Percentiles rank a stretch among this genome's conserved stretches.
These are phyloP conservation scores for Vaccinium corymbosum DNA, from an alignment of 148 eudicot genomes.

Conservation along the genomic window DNA sequence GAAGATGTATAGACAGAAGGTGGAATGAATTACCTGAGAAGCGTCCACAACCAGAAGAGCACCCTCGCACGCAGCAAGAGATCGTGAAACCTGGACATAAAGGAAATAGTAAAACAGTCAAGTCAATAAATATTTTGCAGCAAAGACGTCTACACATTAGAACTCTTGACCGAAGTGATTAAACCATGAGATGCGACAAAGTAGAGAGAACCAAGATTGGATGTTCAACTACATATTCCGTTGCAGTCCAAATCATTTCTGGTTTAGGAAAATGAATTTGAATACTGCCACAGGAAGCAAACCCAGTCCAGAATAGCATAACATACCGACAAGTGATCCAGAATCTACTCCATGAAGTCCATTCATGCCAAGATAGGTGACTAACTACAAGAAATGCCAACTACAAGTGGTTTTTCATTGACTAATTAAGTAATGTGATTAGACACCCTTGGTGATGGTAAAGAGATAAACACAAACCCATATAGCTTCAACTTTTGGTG, in stretches of 20 bases:
- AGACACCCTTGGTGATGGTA: not conserved
- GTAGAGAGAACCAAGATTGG: not conserved
- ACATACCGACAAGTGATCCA: not conserved
- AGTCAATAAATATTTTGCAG: not conserved
- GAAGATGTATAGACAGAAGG: constrained; percentile 5
- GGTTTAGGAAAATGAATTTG: not conserved
- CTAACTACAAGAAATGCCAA: not conserved
- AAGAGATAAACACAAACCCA: not conserved
- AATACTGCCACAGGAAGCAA: not conserved
- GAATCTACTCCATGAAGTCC: not conserved
- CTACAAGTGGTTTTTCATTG: not conserved
- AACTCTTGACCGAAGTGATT: not conserved
- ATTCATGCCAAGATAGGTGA: not conserved
- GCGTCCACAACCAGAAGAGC: constrained; percentile 97
- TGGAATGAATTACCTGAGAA: constrained; percentile 52
- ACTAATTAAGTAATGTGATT: not conserved
- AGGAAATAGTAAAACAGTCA: not conserved
- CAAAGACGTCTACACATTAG: constrained; percentile 1
- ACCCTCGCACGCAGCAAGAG: constrained; percentile 99
- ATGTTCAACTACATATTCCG: not conserved
- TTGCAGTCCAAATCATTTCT: not conserved
- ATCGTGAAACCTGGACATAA: constrained; percentile 77
- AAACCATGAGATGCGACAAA: not conserved
- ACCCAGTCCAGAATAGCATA: not conserved
- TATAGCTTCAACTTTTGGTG: not conserved